Base-by-base conservation (phyloP, 169 alveolate species). In the Eimeria tenella region DNA sequence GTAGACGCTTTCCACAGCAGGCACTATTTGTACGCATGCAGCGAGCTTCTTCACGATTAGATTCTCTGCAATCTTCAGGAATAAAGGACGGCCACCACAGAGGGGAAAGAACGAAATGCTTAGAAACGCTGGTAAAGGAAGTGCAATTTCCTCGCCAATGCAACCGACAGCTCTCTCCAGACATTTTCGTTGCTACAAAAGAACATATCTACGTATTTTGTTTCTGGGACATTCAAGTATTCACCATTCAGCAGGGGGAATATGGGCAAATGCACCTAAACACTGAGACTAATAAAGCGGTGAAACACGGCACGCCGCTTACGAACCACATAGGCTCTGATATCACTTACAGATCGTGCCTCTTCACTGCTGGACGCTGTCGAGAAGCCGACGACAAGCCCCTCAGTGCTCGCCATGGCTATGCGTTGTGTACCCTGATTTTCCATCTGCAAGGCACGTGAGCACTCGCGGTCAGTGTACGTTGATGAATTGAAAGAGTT, bases 1-100 rank as follows among this genome's bases (percentile, higher is more conserved):
- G 68, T 86, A 93, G 21, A 93, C 52, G 79, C 95, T 93, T 49
- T 79, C 71, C 15, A 93, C 42, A 63, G 83, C 93, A 23, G 95
- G 95, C 15, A 93, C 90, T 73, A 93, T 83, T 62, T 93, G 90
- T 19, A 93, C 95, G 93, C 95, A 93, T 4, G 95, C 95, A 50
- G 93, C 95, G 52, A 87, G 94, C 21, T 65, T 81, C 62, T 23
- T 19, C 62, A 15, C 58, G 25, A 93, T 91, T 49, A 93, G 91
- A 70, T 63, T 71, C 42, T 73, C 77, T 19, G 95, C 95, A 62
- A 93, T 81, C 95, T 93, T 93, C 25, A 81, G 42, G 11, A 42
- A 6, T 31, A 53, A 31, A 10, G 21, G 52, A 17, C 70, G 58
- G 19, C 74, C 73, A 60, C 49, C 60, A 83, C 62, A 5, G 11